phyloP scores from a whole-genome alignment of 169 alveolate species.

The Cryptosporidium sp. region DNA sequence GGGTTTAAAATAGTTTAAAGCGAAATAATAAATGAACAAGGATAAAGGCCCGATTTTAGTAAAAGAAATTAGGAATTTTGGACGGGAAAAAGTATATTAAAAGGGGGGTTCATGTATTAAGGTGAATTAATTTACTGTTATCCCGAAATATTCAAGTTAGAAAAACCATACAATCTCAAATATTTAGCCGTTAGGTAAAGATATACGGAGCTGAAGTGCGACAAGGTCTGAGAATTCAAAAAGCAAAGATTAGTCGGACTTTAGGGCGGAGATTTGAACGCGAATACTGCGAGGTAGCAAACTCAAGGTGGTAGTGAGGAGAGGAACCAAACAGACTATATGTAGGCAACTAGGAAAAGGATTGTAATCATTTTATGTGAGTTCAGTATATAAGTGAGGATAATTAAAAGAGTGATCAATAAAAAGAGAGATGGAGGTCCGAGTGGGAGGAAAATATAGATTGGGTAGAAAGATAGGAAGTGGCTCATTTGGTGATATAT shows the following conservation, averaged over 20 bases:
- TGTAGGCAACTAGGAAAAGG: background rate
- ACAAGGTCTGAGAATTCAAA: background rate
- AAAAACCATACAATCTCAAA: background rate
- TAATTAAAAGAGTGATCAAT: constrained; percentile 4
- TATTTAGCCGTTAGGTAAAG: background rate
- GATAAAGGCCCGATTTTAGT: constrained; percentile 23
- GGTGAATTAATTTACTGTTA: constrained; percentile 11
- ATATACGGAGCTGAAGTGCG: constrained; percentile 8
- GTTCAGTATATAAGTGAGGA: background rate
- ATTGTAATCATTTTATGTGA: background rate
- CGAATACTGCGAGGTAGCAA: background rate
- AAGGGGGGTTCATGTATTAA: constrained; percentile 44
- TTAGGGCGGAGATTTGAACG: constrained; percentile 22
- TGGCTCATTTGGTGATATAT: constrained; percentile 99
- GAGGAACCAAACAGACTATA: constrained; percentile 3
- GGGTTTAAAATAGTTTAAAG: constrained; percentile 43
- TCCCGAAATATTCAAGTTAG: constrained; percentile 18
- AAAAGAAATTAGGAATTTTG: constrained; percentile 26
- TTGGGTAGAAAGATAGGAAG: constrained; percentile 98
- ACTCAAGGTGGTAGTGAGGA: background rate
- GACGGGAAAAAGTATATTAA: constrained; percentile 22
- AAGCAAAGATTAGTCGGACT: background rate
- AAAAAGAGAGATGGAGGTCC: constrained; percentile 89
- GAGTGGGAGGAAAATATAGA: constrained; percentile 97
- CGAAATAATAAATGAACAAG: constrained; percentile 12